Conservation (phyloP, 768 basidiomycete genomes). For the Collybia nuda region DNA sequence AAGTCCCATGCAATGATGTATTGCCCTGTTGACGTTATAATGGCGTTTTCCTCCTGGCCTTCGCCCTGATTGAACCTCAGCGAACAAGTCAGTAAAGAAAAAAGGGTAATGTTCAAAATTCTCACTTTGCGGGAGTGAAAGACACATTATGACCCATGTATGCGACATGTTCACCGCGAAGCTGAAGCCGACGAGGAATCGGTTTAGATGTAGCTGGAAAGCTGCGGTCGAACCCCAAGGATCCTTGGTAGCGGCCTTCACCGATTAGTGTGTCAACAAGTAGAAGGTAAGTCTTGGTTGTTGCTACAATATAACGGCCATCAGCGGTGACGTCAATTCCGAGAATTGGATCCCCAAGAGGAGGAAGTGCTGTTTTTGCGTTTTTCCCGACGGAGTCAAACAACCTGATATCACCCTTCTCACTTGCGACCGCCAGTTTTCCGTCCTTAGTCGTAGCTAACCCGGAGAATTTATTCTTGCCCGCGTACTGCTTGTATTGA, state of each 20-base stretch:
- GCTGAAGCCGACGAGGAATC: slow-evolving; percentile 81
- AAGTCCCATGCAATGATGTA: slow-evolving; percentile 99
- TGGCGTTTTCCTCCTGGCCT: slow-evolving; percentile 88
- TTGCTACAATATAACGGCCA: slow-evolving; percentile 94
- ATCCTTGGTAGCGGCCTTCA: slow-evolving; percentile 81
- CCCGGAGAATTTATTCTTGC: slow-evolving; percentile 94
- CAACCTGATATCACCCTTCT: slow-evolving; percentile 94
- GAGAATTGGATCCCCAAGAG: slow-evolving; percentile 91
- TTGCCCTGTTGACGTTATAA: slow-evolving; percentile 90
- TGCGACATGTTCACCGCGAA: slow-evolving; percentile 89
- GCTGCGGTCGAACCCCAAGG: slow-evolving; percentile 87
- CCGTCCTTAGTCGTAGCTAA: slow-evolving; percentile 86
- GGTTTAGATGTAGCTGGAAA: slow-evolving; percentile 97
- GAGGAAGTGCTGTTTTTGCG: slow-evolving; percentile 96
- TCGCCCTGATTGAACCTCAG: slow-evolving; percentile 89
- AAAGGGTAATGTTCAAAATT: slow-evolving; percentile 3
- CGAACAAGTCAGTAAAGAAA: slow-evolving; percentile 1
- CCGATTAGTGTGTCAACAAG: slow-evolving; percentile 95
- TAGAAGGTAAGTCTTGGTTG: slow-evolving; percentile 90
- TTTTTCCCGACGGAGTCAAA: slow-evolving; percentile 98
- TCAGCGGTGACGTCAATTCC: slow-evolving; percentile 94
- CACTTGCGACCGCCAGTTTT: slow-evolving; percentile 89
- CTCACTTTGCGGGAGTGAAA: slow-evolving; percentile 92
- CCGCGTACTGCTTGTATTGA: slow-evolving; percentile 93
- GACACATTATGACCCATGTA: slow-evolving; percentile 88